Conservation (phyloP, 169 alveolate species). For the Eimeria maxima region DNA sequence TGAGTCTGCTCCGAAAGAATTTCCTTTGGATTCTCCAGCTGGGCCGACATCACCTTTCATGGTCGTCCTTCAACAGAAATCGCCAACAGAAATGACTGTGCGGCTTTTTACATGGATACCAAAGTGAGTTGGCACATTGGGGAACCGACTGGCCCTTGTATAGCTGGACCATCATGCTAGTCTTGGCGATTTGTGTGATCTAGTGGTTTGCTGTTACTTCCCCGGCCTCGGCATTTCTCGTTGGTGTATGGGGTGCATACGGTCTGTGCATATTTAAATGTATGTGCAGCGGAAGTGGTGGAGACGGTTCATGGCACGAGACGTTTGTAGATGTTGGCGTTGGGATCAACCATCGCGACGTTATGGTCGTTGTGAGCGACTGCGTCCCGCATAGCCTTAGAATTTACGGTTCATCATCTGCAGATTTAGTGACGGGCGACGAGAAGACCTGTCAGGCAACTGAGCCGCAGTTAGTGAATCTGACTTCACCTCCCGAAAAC, state of each 20-base stretch:
- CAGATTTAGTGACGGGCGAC: neutral
- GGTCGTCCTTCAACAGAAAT: neutral
- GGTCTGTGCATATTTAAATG: neutral
- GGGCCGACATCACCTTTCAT: conserved; percentile 59
- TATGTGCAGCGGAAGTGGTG: conserved; percentile 29
- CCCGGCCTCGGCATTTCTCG: neutral
- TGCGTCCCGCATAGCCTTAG: conserved; percentile 19
- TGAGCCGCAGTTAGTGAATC: neutral
- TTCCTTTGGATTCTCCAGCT: conserved; percentile 51
- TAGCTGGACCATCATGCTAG: neutral
- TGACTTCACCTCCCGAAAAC: neutral
- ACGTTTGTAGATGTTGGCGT: neutral
- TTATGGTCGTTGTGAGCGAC: neutral
- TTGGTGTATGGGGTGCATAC: neutral
- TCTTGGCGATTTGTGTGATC: neutral
- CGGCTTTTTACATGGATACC: neutral
- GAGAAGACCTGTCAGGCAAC: neutral
- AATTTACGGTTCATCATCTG: conserved; percentile 24
- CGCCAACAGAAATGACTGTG: neutral
- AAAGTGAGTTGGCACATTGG: neutral
- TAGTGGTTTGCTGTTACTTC: neutral
- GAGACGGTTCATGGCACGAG: conserved; percentile 36
- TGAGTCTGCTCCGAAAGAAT: conserved; percentile 9
- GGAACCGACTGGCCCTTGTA: neutral
- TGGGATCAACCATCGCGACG: neutral